Evolutionary conservation across 176 grass and related monocot species (phyloP).

Genomic region (Carex cristatella): DNA sequence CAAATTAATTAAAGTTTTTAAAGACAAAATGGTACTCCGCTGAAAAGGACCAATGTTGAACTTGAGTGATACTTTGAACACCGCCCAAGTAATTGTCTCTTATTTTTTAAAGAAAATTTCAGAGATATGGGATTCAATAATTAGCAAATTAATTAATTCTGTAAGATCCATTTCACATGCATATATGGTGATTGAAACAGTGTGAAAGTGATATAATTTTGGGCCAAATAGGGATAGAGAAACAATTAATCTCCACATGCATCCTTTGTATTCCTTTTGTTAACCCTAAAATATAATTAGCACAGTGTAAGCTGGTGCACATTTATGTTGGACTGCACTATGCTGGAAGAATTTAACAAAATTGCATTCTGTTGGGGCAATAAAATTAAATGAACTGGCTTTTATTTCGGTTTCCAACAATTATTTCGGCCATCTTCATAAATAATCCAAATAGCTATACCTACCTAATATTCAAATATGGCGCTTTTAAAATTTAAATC

Average conservation of each 20-base stretch:
- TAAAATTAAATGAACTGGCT: not conserved
- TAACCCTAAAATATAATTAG: not conserved
- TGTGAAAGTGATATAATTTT: not conserved
- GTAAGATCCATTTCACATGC: not conserved
- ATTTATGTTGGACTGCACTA: not conserved
- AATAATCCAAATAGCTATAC: not conserved
- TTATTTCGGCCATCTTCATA: conserved; percentile 18
- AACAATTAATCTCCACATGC: not conserved
- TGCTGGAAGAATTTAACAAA: not conserved
- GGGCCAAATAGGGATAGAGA: not conserved
- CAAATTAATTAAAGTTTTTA: not conserved
- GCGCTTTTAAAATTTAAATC: not conserved
- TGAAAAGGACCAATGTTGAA: not conserved
- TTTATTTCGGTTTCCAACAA: conserved; percentile 16
- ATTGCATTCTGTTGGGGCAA: not conserved
- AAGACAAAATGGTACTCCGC: not conserved
- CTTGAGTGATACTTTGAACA: not conserved
- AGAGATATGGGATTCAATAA: not conserved
- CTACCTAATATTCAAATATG: not conserved
- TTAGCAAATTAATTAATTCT: not conserved
- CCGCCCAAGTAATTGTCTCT: not conserved
- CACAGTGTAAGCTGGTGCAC: not conserved
- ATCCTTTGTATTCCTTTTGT: conserved; percentile 8
- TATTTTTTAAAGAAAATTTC: not conserved
- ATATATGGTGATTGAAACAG: not conserved